Evolutionary conservation across 169 alveolate species (phyloP).

Genomic region (Babesia gibsoni): DNA sequence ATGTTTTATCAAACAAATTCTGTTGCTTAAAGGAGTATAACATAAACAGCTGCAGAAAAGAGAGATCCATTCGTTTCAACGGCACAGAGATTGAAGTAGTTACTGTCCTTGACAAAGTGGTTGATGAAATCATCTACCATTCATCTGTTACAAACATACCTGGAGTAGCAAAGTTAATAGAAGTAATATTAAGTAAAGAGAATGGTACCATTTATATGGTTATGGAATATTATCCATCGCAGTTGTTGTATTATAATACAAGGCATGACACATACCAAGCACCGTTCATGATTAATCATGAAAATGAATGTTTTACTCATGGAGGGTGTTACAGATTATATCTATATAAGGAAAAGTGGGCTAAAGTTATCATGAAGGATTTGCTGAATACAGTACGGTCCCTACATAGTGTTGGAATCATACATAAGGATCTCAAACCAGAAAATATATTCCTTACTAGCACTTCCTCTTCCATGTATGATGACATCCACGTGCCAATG

Average conservation of each 20-base stretch:
- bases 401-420: constrained; percentile 51
- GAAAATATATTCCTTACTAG: constrained; percentile 66
- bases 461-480: constrained; percentile 5
- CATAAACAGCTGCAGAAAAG: constrained; percentile 30
- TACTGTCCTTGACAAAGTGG: constrained; percentile 46
- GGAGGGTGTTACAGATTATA: neutral
- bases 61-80: constrained; percentile 35
- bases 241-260: constrained; percentile 29
- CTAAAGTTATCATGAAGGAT: constrained; percentile 37
- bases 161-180: constrained; percentile 38
- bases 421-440: constrained; percentile 78
- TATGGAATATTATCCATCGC: constrained; percentile 53
- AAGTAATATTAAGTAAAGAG: constrained; percentile 20
- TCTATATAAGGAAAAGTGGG: constrained; percentile 41
- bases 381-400: constrained; percentile 4
- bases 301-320: neutral
- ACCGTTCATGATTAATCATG: neutral
- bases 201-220: constrained; percentile 29
- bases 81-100: constrained; percentile 49
- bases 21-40: constrained; percentile 48
- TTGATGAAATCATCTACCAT: constrained; percentile 55
- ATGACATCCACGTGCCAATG: neutral
- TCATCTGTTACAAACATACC: constrained; percentile 23
- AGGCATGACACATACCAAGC: neutral
- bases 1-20: constrained; percentile 24